Base-by-base conservation (phyloP, 2,329 filamentous ascomycete genomes). In the Juglanconis sp. region DNA sequence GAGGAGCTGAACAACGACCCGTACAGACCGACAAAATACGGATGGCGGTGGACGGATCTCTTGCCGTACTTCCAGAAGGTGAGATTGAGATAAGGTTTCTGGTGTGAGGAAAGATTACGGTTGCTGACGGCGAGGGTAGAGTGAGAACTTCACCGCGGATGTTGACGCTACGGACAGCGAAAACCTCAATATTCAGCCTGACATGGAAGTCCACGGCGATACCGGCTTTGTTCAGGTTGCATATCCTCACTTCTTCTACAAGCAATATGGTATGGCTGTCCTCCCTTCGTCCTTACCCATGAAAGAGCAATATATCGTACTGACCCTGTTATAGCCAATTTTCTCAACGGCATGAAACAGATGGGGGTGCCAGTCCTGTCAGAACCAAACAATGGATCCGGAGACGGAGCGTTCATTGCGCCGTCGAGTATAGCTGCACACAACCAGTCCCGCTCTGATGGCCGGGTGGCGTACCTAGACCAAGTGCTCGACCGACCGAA, bases 51-150 rank as follows among this genome's bases (percentile, higher is more conserved):
- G 74, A 63, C 74, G 1, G 71, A 70, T 30, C 67, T 85, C 10
- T 67, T 79, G 1, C 79, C 77, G 0, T 83, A 83, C 63, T 79
- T 83, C 64, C 71, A 72, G 34, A 82, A 82, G 71, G 78, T 77
- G 36, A 54, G 35, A 40, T 3, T 3, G 15, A 1, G n/a, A 46
- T 1, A 6, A 10, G 5, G 5, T 3, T 11, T 7, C 1, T 44
- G 1, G 2, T 36, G 1, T 1, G 1, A 32, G 24, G 4, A 3
- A 53, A n/a, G 31, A 10, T 15, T 3, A 17, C 50, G 63, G 6
- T 56, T 52, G 17, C 15, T 2, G 11, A 9, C 1, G 30, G 24
- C 48, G 10, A 31, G n/a, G 10, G 11, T 48, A 76, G 75, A 73
- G 70, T 15, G 75, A 78, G 61, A 76, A 65, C 9, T 77, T 76